Percentiles rank a stretch among this genome's conserved stretches.
Conservation (phyloP, 1,139 yeast species). For the Geotrichum australiense region DNA sequence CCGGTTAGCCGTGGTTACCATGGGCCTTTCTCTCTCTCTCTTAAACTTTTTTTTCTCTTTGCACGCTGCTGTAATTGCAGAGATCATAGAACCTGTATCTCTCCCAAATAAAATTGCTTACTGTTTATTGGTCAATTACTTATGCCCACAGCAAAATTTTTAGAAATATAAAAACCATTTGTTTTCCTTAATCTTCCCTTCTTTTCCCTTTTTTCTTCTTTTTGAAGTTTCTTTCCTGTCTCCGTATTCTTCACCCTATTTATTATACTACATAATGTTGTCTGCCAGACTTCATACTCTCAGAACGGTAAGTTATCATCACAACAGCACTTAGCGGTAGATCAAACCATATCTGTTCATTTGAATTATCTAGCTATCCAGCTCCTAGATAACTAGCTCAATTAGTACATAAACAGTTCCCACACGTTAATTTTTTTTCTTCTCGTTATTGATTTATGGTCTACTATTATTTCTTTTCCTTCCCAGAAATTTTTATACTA, state of each 20-base stretch:
- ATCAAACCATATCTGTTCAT: neutral
- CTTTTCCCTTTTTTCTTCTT: slow-evolving; percentile 7
- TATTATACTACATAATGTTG: slow-evolving; percentile 3
- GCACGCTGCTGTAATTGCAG: too few relatives aligned
- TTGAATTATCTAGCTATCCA: neutral
- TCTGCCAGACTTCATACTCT: slow-evolving; percentile 11
- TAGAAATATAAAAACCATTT: slow-evolving; percentile 5
- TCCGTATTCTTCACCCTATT: slow-evolving; percentile 5
- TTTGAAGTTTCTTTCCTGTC: slow-evolving; percentile 5
- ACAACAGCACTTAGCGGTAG: too few relatives aligned
- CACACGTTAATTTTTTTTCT: neutral
- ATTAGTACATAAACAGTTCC: slow-evolving; percentile 10
- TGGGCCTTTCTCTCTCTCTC: too few relatives aligned
- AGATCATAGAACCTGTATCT: too few relatives aligned
- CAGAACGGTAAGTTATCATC: slow-evolving; percentile 12
- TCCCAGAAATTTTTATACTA: slow-evolving; percentile 31
- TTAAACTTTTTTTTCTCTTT: too few relatives aligned
- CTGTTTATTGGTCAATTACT: slow-evolving; percentile 3
- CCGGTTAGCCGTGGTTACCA: too few relatives aligned
- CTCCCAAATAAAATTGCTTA: slow-evolving; percentile 5
- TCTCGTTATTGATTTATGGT: neutral
- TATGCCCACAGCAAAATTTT: neutral
- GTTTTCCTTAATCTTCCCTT: slow-evolving; percentile 2
- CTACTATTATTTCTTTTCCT: neutral
- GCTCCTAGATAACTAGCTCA: slow-evolving; percentile 12